Evolutionary conservation across 352 stramenopile genomes (phyloP), one percentile per base, ranked within the genome.

Genomic region (Halophytophthora batemanensis): DNA sequence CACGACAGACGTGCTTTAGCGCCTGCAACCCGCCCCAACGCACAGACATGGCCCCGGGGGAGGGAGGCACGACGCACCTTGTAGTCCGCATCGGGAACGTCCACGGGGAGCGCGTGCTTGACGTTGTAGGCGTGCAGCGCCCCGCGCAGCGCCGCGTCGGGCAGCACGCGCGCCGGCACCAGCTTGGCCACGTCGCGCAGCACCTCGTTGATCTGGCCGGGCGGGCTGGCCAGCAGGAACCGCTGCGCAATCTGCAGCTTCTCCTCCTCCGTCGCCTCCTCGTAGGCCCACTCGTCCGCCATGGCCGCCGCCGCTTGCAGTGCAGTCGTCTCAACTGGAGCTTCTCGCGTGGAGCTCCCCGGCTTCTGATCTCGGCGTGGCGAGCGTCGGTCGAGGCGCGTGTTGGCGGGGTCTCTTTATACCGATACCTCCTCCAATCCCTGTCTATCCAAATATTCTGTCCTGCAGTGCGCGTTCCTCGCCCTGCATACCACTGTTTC

Each of bases 221-320:
- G 89, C 3, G 87, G 90, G 56, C 77, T 94, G 12, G 87, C 87
- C n/a, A 96, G 66, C 50, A 98, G 60, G 44, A 96, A 93, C 33
- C 86, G 83, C 73, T 95, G 81, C 47, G 86, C 83, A 50, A 96
- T 91, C 50, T 80, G 70, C 40, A 96, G 69, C 78, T 96, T 95
- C 70, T 96, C 87, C 54, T 95, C 79, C 59, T 93, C 81, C 38
- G 81, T 69, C 19, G 90, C 79, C 50, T 86, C 80, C 42, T 84
- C 79, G 59, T 80, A 78, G 34, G 61, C 61, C 62, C 71, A 82
- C 48, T 86, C 75, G 50, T 90, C 77, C 34, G 67, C 69, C 82
- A 93, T 92, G 28, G 3, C 47, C 21, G 37, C 47, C 21, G 37
- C 43, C n/a, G 49, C 49, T 17, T 23, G 43, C 19, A 31, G 25